phyloP scores from a whole-genome alignment of 2,329 filamentous ascomycete genomes.

The Paecilomyces fulvus region DNA sequence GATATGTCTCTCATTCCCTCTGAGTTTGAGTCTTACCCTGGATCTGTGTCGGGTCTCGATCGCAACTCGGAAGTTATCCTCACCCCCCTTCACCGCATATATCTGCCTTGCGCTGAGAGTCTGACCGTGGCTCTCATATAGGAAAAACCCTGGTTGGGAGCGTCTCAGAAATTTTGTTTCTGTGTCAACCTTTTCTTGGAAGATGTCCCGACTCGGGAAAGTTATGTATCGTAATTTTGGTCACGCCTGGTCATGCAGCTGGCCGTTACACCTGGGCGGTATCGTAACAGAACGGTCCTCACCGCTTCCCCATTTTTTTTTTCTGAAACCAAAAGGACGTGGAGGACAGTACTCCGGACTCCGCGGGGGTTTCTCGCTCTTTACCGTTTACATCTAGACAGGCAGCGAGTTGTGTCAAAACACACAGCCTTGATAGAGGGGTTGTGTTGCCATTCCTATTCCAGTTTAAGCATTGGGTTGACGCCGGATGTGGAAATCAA shows the following conservation, averaged over 20 bases:
- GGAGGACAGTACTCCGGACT: not conserved
- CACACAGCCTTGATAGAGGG: not conserved
- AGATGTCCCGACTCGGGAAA: not conserved
- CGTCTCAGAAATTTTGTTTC: not conserved
- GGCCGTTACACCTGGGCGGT: not conserved
- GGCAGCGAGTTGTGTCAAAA: not conserved
- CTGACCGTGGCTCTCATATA: not conserved
- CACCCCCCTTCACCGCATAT: not conserved
- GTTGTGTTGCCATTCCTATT: not conserved
- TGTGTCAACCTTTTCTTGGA: not conserved
- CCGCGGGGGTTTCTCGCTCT: not conserved
- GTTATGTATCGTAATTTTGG: not conserved
- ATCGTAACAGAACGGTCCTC: not conserved
- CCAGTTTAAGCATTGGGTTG: not conserved
- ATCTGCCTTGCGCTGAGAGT: not conserved
- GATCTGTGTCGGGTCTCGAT: not conserved
- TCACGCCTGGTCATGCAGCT: not conserved
- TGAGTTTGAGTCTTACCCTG: not conserved
- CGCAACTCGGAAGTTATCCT: not conserved
- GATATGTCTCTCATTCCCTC: not conserved
- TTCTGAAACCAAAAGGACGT: not conserved
- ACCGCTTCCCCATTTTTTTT: not conserved
- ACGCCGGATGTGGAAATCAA: not conserved
- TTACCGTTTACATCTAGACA: not conserved
- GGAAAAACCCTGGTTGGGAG: not conserved